Base-by-base conservation (phyloP, 78 protist genomes). In the Cavenderia fasciculata region DNA sequence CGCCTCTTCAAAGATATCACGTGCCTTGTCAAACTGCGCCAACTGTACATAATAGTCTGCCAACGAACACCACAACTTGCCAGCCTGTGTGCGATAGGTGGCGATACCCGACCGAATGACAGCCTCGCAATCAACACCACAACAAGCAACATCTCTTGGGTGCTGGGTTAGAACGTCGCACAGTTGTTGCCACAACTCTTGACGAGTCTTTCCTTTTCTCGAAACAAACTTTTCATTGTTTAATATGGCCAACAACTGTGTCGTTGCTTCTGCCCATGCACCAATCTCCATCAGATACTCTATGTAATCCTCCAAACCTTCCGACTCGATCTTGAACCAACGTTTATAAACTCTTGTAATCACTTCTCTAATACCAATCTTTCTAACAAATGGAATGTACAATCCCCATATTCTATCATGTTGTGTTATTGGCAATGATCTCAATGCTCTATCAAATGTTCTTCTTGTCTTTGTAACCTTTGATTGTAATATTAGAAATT, bases 1-100 rank as follows among this genome's bases (percentile, higher is more conserved):
- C 7, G 93, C 99, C 72, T 99, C 99, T 65, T 98, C 99, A 72
- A 84, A 98, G 8, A 98, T 78, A 85, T 98, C 99, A 40, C 99
- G 92, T 10, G 99, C 98, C 94, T 96, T 97, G n/a, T 97, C 99
- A 73, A 98, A 97, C 41, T 85, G 94, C 3, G 97, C 99, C 11
- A 79, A 75, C 5, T 97, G 94, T 23, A 95, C 92, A 87, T 88
- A 96, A 88, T 92, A 96, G 44, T 96, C 98, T 0, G 99, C 99
- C 3, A 99, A 95, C 8, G 98, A 16, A 25, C 62, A 23, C 99
- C 99, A 99, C 19, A 99, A 76, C 51, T 63, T 52, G 25, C 99
- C 99, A 4, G 92, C 93, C 56, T 97, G 98, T 68, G 95, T 98
- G 1, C 86, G 77, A 49, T 94, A 98, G 29, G 69, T 79, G 2